phyloP scores from a whole-genome alignment of 164 flowering plant species.

The Umbilicus rupestris region DNA sequence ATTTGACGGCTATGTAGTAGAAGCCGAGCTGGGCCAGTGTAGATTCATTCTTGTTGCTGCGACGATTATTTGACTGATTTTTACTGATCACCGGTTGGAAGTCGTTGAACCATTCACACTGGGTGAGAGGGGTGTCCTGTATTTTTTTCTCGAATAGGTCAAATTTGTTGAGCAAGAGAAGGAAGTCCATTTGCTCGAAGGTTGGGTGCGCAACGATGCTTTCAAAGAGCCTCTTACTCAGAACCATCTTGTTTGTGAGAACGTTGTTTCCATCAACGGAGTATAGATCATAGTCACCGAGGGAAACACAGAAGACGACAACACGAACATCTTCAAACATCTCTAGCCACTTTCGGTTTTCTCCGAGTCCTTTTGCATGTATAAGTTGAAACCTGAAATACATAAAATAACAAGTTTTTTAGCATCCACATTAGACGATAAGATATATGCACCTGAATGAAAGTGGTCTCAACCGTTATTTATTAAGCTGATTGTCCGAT shows the following conservation, averaged over 20 bases:
- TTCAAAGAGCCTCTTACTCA: conserved; percentile 61
- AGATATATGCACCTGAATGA: neutral
- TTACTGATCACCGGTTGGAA: conserved; percentile 66
- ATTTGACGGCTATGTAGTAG: conserved; percentile 78
- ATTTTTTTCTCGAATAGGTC: conserved; percentile 74
- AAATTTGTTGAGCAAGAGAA: conserved; percentile 67
- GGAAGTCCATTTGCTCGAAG: conserved; percentile 70
- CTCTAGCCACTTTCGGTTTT: conserved; percentile 91
- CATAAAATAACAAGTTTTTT: conserved; percentile 4
- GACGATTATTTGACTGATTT: conserved; percentile 23
- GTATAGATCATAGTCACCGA: conserved; percentile 69
- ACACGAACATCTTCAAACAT: conserved; percentile 93
- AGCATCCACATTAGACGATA: neutral
- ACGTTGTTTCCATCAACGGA: conserved; percentile 40
- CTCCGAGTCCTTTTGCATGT: conserved; percentile 68
- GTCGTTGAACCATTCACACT: conserved; percentile 84
- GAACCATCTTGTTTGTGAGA: conserved; percentile 61
- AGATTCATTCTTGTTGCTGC: conserved; percentile 32
- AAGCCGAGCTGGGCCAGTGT: conserved; percentile 60
- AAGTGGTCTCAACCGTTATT: too few species aligned
- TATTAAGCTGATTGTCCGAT: too few species aligned
- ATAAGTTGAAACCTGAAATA: conserved; percentile 70
- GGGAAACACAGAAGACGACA: conserved; percentile 69
- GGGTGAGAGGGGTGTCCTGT: conserved; percentile 43
- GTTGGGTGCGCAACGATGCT: conserved; percentile 75